Conservation (phyloP, 306 rosid species). For the Castanea sativa region DNA sequence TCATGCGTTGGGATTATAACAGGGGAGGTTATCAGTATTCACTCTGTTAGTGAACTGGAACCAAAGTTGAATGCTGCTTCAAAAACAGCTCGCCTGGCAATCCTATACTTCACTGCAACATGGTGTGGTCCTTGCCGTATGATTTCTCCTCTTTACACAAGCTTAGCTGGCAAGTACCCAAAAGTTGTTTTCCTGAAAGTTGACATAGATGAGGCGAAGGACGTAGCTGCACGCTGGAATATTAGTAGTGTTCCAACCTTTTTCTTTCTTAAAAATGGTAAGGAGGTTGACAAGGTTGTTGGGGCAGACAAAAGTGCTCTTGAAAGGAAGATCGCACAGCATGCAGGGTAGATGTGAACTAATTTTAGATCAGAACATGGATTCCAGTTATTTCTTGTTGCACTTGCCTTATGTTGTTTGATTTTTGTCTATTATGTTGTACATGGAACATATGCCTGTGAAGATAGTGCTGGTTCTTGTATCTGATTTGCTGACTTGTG, state of each 20-base stretch:
- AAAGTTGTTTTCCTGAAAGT: constrained; percentile 64
- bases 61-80: constrained; percentile 66
- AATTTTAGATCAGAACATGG: constrained; percentile 10
- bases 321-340: constrained; percentile 62
- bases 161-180: constrained; percentile 70
- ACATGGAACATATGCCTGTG: neutral
- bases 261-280: constrained; percentile 61
- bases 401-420: constrained; percentile 11
- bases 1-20: constrained; percentile 15
- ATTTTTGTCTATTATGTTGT: constrained; percentile 4
- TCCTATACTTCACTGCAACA: constrained; percentile 82
- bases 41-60: constrained; percentile 56
- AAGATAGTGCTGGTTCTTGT: constrained; percentile 16
- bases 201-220: constrained; percentile 76
- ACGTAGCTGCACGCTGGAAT: constrained; percentile 66
- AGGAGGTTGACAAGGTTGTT: constrained; percentile 62
- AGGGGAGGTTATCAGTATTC: constrained; percentile 72
- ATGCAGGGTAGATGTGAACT: constrained; percentile 43
- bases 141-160: constrained; percentile 63
- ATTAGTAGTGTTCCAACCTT: constrained; percentile 75
- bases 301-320: constrained; percentile 65
- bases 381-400: constrained; percentile 3
- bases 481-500: constrained; percentile 14
- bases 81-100: constrained; percentile 56
- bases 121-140: constrained; percentile 94